These are phyloP conservation scores for Nyctanthes arbortristis DNA, from an alignment of 257 asterid genomes.

Conservation along the genomic window DNA sequence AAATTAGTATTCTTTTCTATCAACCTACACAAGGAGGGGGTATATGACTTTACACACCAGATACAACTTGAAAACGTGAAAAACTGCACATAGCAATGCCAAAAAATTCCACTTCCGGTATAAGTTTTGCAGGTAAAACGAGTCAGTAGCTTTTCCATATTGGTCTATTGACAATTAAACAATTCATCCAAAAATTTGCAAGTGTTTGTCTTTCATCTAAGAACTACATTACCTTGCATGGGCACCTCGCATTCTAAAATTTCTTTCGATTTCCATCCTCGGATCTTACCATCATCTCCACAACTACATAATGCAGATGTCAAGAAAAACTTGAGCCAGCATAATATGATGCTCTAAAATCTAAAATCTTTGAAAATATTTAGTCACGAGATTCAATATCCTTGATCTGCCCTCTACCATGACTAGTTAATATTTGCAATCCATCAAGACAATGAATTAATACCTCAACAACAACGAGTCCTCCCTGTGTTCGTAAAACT, in stretches of 20 bases:
- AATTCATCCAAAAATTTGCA: neutral
- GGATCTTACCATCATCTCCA: slow-evolving; percentile 93
- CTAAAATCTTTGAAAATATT: neutral
- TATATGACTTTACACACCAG: slow-evolving; percentile 7
- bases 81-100: neutral
- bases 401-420: neutral
- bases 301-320: slow-evolving; percentile 56
- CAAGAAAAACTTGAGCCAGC: slow-evolving; percentile 10
- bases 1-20: neutral
- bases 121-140: neutral
- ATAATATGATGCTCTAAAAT: neutral
- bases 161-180: neutral
- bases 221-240: slow-evolving; percentile 47
- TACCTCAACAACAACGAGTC: slow-evolving; percentile 82
- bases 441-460: neutral
- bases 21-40: neutral
- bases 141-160: neutral
- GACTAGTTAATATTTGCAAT: neutral
- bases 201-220: slow-evolving; percentile 9
- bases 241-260: slow-evolving; percentile 40
- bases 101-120: neutral
- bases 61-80: slow-evolving; percentile 6
- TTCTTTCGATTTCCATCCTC: slow-evolving; percentile 91
- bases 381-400: neutral
- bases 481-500: slow-evolving; percentile 58